phyloP scores from a whole-genome alignment of 345 rosid genomes.

The Populus tremula region DNA sequence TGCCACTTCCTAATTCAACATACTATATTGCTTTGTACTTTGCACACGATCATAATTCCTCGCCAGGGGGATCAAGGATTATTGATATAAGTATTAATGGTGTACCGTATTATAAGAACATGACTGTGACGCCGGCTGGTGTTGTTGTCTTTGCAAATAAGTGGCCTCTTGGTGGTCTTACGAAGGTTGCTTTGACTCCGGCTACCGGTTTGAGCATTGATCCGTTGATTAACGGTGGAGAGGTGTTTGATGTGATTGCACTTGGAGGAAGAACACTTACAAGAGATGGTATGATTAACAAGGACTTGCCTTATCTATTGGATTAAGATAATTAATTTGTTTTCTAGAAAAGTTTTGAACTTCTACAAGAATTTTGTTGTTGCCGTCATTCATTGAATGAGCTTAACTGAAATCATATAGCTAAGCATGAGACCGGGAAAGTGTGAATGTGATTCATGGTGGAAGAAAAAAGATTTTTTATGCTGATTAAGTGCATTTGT shows the following conservation, averaged over 20 bases:
- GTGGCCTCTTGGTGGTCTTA: slow-evolving; percentile 77
- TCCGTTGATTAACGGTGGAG: slow-evolving; percentile 82
- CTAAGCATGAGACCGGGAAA: not conserved
- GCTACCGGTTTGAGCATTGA: slow-evolving; percentile 45
- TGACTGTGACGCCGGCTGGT: slow-evolving; percentile 61
- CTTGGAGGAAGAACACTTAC: slow-evolving; percentile 67
- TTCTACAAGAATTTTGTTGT: too few species aligned
- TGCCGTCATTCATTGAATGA: not conserved
- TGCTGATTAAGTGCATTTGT: too few species aligned
- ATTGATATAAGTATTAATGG: slow-evolving; percentile 59
- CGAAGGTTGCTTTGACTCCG: slow-evolving; percentile 53
- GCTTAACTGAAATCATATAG: not conserved
- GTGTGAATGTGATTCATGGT: not conserved
- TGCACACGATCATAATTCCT: slow-evolving; percentile 52
- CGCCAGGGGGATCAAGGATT: slow-evolving; percentile 36
- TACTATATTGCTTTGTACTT: slow-evolving; percentile 83
- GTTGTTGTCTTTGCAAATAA: slow-evolving; percentile 47
- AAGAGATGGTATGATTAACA: slow-evolving; percentile 64
- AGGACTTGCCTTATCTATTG: not conserved
- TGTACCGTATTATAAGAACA: slow-evolving; percentile 49
- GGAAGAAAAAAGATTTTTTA: too few species aligned
- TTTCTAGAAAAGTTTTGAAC: not conserved
- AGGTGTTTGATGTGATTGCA: slow-evolving; percentile 52
- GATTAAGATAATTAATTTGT: not conserved
- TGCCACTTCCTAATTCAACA: slow-evolving; percentile 31